phyloP scores from a whole-genome alignment of 805 yeast species.

The Millerago galiae region DNA sequence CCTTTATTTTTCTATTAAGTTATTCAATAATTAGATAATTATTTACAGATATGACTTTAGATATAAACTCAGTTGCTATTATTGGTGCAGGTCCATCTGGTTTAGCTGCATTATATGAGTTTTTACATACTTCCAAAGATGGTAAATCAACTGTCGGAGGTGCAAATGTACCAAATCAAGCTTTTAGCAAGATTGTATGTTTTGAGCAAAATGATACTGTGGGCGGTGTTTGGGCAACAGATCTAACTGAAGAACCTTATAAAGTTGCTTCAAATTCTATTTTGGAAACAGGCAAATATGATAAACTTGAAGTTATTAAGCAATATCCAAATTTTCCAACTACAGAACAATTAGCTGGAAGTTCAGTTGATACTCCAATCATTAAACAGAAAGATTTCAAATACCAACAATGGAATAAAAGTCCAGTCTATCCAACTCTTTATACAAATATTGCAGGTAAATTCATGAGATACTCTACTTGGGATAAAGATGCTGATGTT shows the following conservation, averaged over 20 bases:
- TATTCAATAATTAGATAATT: too few relatives aligned
- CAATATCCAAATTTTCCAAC: background rate
- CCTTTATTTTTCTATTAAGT: too few relatives aligned
- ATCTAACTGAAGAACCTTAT: background rate
- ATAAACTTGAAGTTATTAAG: background rate
- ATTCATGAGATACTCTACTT: slow-evolving; percentile 26
- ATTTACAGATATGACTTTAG: background rate
- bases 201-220: slow-evolving; percentile 26
- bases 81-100: slow-evolving; percentile 28
- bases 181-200: slow-evolving; percentile 25
- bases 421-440: slow-evolving; percentile 30
- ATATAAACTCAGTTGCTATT: slow-evolving; percentile 23
- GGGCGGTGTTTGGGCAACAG: slow-evolving; percentile 36
- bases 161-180: background rate
- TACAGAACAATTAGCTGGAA: background rate
- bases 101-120: slow-evolving; percentile 24
- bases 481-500: slow-evolving; percentile 16
- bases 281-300: slow-evolving; percentile 12
- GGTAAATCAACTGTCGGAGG: slow-evolving; percentile 22
- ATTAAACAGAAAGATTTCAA: slow-evolving; percentile 9
- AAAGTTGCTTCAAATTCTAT: slow-evolving; percentile 22
- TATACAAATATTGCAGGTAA: slow-evolving; percentile 33
- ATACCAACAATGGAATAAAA: slow-evolving; percentile 30
- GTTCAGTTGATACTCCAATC: slow-evolving; percentile 14
- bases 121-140: slow-evolving; percentile 23